A percentile compares a stretch with the other conserved stretches of the same genome.
Conservation (phyloP, 78 protist genomes). For the Emiliania huxleyi region DNA sequence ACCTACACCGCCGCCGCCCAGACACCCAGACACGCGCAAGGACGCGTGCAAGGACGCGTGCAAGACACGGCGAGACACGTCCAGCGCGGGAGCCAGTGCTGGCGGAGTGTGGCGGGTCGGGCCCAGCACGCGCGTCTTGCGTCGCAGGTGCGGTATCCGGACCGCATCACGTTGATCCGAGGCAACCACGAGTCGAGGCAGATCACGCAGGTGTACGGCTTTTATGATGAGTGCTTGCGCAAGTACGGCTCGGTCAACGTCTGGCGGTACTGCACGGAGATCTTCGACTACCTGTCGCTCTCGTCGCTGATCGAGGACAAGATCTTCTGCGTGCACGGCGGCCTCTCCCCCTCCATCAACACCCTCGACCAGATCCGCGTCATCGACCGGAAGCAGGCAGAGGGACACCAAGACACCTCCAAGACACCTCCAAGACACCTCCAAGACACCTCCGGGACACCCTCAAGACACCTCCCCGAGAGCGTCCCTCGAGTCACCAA, state of each 20-base stretch:
- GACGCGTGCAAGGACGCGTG: too few relatives aligned
- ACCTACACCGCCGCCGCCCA: too few relatives aligned
- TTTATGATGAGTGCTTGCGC: conserved; percentile 98
- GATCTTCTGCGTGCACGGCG: conserved; percentile 97
- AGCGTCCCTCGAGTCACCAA: too few relatives aligned
- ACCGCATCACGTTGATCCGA: conserved; percentile 91
- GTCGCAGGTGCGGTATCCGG: conserved; percentile 95
- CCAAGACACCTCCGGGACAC: too few relatives aligned
- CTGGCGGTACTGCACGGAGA: conserved; percentile 97
- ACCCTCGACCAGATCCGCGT: conserved; percentile 94
- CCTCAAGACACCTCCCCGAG: too few relatives aligned
- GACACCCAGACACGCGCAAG: too few relatives aligned
- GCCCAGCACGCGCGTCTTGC: too few relatives aligned
- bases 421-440: too few relatives aligned
- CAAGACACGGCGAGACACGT: too few relatives aligned
- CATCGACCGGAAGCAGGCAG: conserved; percentile 87
- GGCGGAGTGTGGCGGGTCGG: too few relatives aligned
- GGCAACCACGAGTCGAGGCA: conserved; percentile 99
- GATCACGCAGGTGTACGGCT: conserved; percentile 98
- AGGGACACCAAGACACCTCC: too few relatives aligned
- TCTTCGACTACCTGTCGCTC: conserved; percentile 96
- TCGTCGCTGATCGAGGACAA: conserved; percentile 90
- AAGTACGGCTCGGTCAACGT: conserved; percentile 93
- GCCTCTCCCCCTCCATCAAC: conserved; percentile 93
- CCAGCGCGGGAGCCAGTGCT: too few relatives aligned